These are phyloP conservation scores for Pythium utonaiense DNA, from an alignment of 352 stramenopile species.

Conservation along the genomic window DNA sequence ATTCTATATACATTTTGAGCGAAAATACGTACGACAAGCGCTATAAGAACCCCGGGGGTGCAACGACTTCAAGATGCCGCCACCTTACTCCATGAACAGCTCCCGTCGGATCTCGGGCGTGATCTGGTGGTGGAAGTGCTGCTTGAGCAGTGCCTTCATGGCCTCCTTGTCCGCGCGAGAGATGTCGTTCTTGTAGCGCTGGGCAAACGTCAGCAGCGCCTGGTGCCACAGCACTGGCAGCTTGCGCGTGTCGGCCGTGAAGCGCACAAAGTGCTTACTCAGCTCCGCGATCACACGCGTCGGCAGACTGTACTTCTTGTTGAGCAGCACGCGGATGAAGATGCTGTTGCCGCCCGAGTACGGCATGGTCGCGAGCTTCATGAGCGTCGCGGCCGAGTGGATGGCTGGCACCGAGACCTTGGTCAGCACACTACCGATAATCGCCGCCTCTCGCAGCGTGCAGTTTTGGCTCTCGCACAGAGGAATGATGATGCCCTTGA, in stretches of 20 bases:
- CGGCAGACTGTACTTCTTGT: constrained; percentile 99
- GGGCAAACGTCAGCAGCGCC: constrained; percentile 95
- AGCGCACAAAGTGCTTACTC: constrained; percentile 95
- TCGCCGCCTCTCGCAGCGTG: constrained; percentile 96
- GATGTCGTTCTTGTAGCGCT: constrained; percentile 99
- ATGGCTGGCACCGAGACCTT: constrained; percentile 98
- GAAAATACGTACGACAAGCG: constrained; percentile 4
- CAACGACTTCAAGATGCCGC: no score
- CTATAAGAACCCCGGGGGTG: not conserved
- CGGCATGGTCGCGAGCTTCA: constrained; percentile 96
- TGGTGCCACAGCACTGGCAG: constrained; percentile 99
- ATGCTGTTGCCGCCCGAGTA: constrained; percentile 98
- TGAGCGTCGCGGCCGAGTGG: constrained; percentile 98
- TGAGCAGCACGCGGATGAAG: constrained; percentile 98
- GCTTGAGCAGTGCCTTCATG: constrained; percentile 91
- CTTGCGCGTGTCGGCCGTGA: constrained; percentile 81
- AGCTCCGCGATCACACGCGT: constrained; percentile 96
- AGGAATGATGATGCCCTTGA: constrained; percentile 99
- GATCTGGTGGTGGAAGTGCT: constrained; percentile 96
- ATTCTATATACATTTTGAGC: constrained; percentile 29
- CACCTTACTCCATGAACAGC: constrained; percentile 82
- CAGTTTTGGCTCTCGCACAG: constrained; percentile 94
- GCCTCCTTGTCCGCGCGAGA: constrained; percentile 92
- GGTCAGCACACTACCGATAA: constrained; percentile 96
- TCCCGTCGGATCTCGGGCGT: constrained; percentile 98